phyloP scores from a whole-genome alignment of 2,329 filamentous ascomycete genomes.

The Curvularia spicifera region DNA sequence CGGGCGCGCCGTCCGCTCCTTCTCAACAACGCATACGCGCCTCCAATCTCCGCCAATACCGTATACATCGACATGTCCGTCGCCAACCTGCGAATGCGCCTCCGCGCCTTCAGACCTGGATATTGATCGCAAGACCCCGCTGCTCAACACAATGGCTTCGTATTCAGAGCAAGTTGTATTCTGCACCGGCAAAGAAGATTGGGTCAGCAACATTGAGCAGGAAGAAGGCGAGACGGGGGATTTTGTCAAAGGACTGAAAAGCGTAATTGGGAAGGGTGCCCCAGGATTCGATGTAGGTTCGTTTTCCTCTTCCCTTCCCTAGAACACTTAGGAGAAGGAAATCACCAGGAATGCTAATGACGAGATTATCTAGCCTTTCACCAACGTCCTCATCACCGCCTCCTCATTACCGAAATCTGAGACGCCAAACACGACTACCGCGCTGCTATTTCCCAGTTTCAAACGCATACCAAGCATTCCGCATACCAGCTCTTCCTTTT shows the following conservation, averaged over 20 bases:
- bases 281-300: conserved; percentile 55
- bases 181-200: conserved; percentile 80
- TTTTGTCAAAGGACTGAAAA: conserved; percentile 74
- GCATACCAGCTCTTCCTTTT: conserved; percentile 63
- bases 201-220: conserved; percentile 84
- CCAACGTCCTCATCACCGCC: conserved; percentile 78
- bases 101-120: conserved; percentile 69
- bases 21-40: conserved; percentile 13
- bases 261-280: conserved; percentile 51
- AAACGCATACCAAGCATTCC: conserved; percentile 77
- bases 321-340: neutral
- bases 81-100: conserved; percentile 78
- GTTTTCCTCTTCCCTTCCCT: conserved; percentile 11
- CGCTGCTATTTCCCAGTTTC: conserved; percentile 81
- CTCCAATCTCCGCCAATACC: conserved; percentile 27
- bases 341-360: neutral
- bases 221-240: conserved; percentile 63
- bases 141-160: conserved; percentile 77
- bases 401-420: conserved; percentile 65
- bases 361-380: conserved; percentile 69
- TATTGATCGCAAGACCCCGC: conserved; percentile 72
- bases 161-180: conserved; percentile 86
- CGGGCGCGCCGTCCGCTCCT: conserved; percentile 5
- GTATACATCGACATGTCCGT: conserved; percentile 64
- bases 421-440: conserved; percentile 51